A percentile compares a stretch with the other conserved stretches of the same genome.
Conservation (phyloP, 352 stramenopile genomes). For the Globisporangium rhizosaccharum region DNA sequence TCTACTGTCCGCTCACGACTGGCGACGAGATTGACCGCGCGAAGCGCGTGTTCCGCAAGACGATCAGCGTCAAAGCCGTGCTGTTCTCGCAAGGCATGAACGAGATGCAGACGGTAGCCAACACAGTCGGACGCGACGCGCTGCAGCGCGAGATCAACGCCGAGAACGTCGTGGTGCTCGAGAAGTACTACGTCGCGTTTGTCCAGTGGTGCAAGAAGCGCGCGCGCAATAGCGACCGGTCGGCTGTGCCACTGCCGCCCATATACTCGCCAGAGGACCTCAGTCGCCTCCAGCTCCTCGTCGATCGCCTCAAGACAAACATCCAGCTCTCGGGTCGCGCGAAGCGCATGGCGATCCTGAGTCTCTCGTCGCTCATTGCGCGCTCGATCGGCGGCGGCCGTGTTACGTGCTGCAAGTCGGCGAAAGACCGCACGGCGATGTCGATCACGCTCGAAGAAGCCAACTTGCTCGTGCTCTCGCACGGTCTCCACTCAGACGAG, state of each 20-base stretch:
- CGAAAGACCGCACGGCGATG: constrained; percentile 97
- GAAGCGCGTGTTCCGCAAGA: constrained; percentile 51
- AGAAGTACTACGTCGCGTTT: constrained; percentile 47
- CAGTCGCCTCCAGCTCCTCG: constrained; percentile 24
- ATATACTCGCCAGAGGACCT: constrained; percentile 28
- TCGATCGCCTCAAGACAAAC: constrained; percentile 32
- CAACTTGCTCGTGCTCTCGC: constrained; percentile 50
- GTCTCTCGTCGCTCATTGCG: constrained; percentile 64
- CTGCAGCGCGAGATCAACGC: constrained; percentile 82
- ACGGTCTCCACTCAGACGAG: constrained; percentile 48
- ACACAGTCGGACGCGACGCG: constrained; percentile 72
- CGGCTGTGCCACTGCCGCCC: not conserved
- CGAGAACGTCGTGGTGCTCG: constrained; percentile 59
- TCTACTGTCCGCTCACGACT: constrained; percentile 52
- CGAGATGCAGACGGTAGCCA: constrained; percentile 91
- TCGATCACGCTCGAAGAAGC: constrained; percentile 93
- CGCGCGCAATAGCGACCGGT: constrained; percentile 4
- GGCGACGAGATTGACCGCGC: constrained; percentile 41
- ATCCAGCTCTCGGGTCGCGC: constrained; percentile 46
- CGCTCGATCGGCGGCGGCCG: constrained; percentile 84
- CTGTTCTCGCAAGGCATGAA: constrained; percentile 91
- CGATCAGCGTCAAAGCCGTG: constrained; percentile 65
- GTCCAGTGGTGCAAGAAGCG: constrained; percentile 29
- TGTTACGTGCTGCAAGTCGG: constrained; percentile 96
- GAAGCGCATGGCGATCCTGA: constrained; percentile 81